phyloP scores from a whole-genome alignment of 2,329 filamentous ascomycete species.

The Alternaria sp. region DNA sequence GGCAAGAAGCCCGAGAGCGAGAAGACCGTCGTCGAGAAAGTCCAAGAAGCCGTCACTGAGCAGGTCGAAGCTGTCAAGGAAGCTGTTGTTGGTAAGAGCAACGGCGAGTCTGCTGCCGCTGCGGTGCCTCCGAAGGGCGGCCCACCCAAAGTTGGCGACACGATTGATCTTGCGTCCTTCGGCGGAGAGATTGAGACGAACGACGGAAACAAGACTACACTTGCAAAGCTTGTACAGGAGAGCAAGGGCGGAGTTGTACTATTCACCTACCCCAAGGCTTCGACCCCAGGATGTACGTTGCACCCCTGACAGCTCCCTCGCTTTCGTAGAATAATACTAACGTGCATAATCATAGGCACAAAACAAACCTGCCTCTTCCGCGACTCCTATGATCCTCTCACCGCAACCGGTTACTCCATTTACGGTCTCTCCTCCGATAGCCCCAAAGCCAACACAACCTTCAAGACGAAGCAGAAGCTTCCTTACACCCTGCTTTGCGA shows the following conservation, averaged over 20 bases:
- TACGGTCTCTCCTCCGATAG: conserved; percentile 90
- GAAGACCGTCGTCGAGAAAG: conserved; percentile 49
- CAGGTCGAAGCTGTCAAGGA: conserved; percentile 47
- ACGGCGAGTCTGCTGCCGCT: conserved; percentile 32
- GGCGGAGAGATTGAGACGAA: conserved; percentile 81
- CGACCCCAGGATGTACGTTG: conserved; percentile 88
- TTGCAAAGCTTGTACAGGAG: conserved; percentile 81
- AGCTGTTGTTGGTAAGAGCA: conserved; percentile 41
- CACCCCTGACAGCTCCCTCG: neutral
- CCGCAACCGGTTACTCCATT: conserved; percentile 80
- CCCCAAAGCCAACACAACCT: conserved; percentile 89
- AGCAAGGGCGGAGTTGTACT: conserved; percentile 88
- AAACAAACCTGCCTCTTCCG: conserved; percentile 93
- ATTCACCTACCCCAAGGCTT: conserved; percentile 95
- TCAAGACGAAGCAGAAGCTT: conserved; percentile 89
- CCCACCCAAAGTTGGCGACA: conserved; percentile 59
- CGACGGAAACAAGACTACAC: conserved; percentile 78
- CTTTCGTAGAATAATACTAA: conserved; percentile 20
- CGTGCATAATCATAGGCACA: conserved; percentile 69
- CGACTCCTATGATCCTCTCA: conserved; percentile 80
- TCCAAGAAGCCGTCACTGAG: conserved; percentile 45
- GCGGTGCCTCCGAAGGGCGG: conserved; percentile 14
- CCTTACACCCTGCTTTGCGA: conserved; percentile 91
- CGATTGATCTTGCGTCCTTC: conserved; percentile 63
- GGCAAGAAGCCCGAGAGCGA: conserved; percentile 40